A percentile compares a stretch with the other conserved stretches of the same genome.
Conservation (phyloP, 78 protist genomes). For the Guillardia theta region DNA sequence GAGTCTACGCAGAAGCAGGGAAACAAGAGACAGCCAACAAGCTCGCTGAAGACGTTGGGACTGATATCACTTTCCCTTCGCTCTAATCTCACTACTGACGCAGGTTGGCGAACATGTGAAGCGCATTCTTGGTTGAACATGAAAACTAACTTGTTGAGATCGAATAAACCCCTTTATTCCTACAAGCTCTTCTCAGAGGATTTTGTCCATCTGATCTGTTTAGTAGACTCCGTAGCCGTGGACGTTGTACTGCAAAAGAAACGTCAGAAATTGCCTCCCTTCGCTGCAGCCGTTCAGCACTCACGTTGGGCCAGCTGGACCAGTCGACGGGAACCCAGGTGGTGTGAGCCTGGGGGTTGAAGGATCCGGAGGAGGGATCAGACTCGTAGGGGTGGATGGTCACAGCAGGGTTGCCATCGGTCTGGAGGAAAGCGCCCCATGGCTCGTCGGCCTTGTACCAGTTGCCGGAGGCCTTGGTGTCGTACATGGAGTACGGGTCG, state of each 20-base stretch:
- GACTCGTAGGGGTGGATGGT: constrained; percentile 35
- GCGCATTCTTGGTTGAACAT: too few relatives aligned
- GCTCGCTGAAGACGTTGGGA: background rate
- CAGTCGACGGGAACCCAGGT: constrained; percentile 43
- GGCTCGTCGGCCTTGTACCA: constrained; percentile 48
- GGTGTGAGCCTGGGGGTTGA: constrained; percentile 40
- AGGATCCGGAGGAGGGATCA: constrained; percentile 27
- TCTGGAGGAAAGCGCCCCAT: constrained; percentile 39
- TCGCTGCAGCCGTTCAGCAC: too few relatives aligned
- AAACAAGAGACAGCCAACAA: background rate
- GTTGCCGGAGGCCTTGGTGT: constrained; percentile 13
- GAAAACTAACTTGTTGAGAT: too few relatives aligned
- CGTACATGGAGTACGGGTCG: constrained; percentile 37
- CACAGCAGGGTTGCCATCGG: constrained; percentile 33
- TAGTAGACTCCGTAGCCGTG: constrained; percentile 37
- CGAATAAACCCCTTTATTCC: too few relatives aligned
- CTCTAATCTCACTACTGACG: too few relatives aligned
- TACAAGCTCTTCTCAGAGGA: too few relatives aligned
- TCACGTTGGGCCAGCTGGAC: constrained; percentile 16
- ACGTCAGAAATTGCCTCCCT: too few relatives aligned
- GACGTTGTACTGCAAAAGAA: too few relatives aligned
- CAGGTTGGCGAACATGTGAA: too few relatives aligned
- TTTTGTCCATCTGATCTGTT: too few relatives aligned
- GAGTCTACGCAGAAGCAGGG: background rate
- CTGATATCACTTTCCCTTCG: too few relatives aligned